Conservation (phyloP, 768 basidiomycete species). For the Lactarius pseudohatsudake region DNA sequence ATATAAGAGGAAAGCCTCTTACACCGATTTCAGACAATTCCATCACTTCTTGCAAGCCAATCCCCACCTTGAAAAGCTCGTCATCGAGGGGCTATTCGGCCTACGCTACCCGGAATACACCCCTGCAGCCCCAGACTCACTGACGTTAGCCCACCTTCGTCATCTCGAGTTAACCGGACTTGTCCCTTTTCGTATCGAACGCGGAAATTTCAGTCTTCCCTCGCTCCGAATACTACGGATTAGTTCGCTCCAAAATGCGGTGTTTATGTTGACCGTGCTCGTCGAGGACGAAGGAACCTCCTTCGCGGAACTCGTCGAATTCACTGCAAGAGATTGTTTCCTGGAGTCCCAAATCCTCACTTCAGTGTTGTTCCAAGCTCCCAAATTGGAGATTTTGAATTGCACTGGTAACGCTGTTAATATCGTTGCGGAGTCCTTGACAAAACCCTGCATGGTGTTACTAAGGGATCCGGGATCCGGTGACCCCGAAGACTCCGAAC, state of each 20-base stretch:
- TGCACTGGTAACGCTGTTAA: constrained; percentile 10
- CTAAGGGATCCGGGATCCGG: background rate
- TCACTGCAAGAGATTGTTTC: constrained; percentile 9
- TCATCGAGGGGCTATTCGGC: no score
- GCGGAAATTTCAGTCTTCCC: constrained; percentile 17
- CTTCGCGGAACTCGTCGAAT: constrained; percentile 3
- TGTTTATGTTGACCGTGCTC: background rate
- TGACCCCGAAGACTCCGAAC: background rate
- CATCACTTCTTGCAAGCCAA: no score
- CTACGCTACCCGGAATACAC: no score
- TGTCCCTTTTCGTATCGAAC: background rate
- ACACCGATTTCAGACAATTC: no score
- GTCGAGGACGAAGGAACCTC: no score
- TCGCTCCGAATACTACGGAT: constrained; percentile 10
- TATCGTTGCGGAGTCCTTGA: constrained; percentile 9
- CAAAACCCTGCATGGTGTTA: background rate
- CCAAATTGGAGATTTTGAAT: constrained; percentile 15
- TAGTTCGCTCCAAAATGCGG: background rate
- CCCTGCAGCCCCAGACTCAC: no score
- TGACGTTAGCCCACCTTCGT: constrained; percentile 10
- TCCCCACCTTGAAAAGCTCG: no score
- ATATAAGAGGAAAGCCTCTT: no score
- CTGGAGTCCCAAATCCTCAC: background rate
- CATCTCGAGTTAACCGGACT: constrained; percentile 22
- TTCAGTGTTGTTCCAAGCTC: constrained; percentile 8